Percentiles rank a stretch among this genome's conserved stretches.
Conservation (phyloP, 1,284 basidiomycete genomes). For the Ganoderma boninense region DNA sequence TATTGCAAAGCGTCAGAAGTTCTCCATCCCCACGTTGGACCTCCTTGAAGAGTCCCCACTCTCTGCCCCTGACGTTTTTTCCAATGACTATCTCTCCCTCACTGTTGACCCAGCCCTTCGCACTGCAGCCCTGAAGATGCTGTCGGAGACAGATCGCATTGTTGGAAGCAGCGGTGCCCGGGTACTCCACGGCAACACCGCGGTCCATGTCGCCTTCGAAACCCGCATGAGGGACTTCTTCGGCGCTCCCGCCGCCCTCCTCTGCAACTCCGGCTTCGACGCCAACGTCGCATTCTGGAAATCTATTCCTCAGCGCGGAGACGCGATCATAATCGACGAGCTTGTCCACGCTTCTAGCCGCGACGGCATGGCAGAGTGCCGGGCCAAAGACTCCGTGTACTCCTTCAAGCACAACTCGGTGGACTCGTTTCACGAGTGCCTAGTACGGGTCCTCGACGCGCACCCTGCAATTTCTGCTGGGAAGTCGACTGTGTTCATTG, state of each 20-base stretch:
- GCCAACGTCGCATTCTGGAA: conserved; percentile 62
- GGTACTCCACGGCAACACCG: conserved; percentile 75
- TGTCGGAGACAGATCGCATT: conserved; percentile 59
- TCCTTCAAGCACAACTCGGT: conserved; percentile 80
- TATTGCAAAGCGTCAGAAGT: background rate
- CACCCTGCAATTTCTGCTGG: conserved; percentile 40
- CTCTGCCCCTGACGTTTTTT: conserved; percentile 70
- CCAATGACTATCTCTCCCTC: conserved; percentile 95
- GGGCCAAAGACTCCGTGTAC: conserved; percentile 46
- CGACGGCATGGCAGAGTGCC: conserved; percentile 81
- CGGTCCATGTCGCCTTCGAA: conserved; percentile 58
- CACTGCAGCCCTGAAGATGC: conserved; percentile 57
- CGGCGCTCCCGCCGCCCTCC: conserved; percentile 66
- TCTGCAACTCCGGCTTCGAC: conserved; percentile 95
- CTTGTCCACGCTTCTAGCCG: conserved; percentile 91
- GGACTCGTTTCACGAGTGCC: conserved; percentile 27
- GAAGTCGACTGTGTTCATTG: conserved; percentile 68
- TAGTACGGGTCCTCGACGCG: conserved; percentile 46
- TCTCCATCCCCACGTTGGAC: background rate
- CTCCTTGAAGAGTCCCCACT: background rate
- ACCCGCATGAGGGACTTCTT: conserved; percentile 66
- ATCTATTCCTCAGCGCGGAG: conserved; percentile 78
- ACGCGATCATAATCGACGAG: conserved; percentile 85
- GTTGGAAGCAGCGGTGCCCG: conserved; percentile 89
- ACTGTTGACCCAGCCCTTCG: conserved; percentile 66